Evolutionary conservation across 192 early-diverging fungal species (phyloP).

Genomic region (Linnemannia elongata): DNA sequence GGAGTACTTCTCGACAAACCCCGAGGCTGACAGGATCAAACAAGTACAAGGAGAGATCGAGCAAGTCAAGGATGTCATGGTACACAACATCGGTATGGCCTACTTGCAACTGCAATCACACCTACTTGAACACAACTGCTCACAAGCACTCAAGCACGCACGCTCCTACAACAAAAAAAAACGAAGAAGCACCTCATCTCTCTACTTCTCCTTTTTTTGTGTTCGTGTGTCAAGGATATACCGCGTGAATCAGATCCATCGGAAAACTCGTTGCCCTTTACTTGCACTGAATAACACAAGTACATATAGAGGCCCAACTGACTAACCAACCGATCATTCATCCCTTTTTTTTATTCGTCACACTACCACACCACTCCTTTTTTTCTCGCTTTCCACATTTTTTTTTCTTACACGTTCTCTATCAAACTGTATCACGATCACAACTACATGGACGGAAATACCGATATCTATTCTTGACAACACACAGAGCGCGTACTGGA

Average conservation of each 20-base stretch:
- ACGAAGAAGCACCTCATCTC: background rate
- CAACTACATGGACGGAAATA: background rate
- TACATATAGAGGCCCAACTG: background rate
- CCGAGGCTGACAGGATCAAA: slow-evolving; percentile 79
- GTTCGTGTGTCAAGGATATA: background rate
- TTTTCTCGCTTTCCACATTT: slow-evolving; percentile 7
- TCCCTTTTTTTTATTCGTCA: slow-evolving; percentile 13
- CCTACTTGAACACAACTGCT: background rate
- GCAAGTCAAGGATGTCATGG: slow-evolving; percentile 96
- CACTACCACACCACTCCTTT: background rate
- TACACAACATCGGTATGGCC: slow-evolving; percentile 86
- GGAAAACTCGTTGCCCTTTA: background rate
- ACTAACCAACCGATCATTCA: background rate
- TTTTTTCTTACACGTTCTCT: background rate
- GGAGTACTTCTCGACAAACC: slow-evolving; percentile 81
- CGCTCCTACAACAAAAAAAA: slow-evolving; percentile 4
- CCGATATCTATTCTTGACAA: slow-evolving; percentile 10
- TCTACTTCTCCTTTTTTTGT: background rate
- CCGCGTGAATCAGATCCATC: background rate
- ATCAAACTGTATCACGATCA: background rate
- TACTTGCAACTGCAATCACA: too few relatives aligned
- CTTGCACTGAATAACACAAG: too few relatives aligned
- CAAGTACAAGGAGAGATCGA: slow-evolving; percentile 93
- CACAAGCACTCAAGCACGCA: background rate
- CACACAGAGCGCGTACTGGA: slow-evolving; percentile 82